These are phyloP conservation scores for Boletus calvinii DNA, from an alignment of 1,284 basidiomycete genomes.

Conservation along the genomic window DNA sequence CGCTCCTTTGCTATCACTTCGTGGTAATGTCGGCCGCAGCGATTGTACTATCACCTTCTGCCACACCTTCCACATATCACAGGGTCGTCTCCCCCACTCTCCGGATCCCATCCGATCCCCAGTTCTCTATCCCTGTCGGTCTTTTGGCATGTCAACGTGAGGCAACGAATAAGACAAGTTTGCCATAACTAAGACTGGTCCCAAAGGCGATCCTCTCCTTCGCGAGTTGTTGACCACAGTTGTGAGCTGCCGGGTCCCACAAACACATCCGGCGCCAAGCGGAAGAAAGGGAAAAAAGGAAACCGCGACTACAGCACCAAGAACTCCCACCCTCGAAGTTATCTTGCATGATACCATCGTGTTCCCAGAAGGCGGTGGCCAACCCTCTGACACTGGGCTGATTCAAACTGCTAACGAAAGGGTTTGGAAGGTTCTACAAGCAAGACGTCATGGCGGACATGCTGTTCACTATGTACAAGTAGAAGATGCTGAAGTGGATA, in stretches of 20 bases:
- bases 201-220: slow-evolving; percentile 63
- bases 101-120: slow-evolving; percentile 48
- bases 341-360: slow-evolving; percentile 81
- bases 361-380: slow-evolving; percentile 88
- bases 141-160: slow-evolving; percentile 71
- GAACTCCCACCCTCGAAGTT: slow-evolving; percentile 56
- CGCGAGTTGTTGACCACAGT: slow-evolving; percentile 54
- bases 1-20: background rate
- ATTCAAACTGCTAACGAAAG: slow-evolving; percentile 46
- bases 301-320: slow-evolving; percentile 41
- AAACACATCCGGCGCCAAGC: slow-evolving; percentile 40
- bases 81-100: slow-evolving; percentile 59
- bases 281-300: slow-evolving; percentile 47
- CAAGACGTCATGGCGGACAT: slow-evolving; percentile 69
- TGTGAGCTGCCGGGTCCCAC: slow-evolving; percentile 46
- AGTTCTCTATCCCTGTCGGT: slow-evolving; percentile 61
- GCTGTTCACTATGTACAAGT: slow-evolving; percentile 76
- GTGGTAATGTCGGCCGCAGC: slow-evolving; percentile 36
- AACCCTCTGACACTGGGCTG: slow-evolving; percentile 76
- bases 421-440: slow-evolving; percentile 66
- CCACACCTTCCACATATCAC: slow-evolving; percentile 58
- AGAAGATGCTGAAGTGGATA: slow-evolving; percentile 41
- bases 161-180: slow-evolving; percentile 21
- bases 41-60: slow-evolving; percentile 35
- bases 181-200: slow-evolving; percentile 10